Base-by-base conservation (phyloP, 371 early-diverging fungal species). In the Lichtheimia ornata region DNA sequence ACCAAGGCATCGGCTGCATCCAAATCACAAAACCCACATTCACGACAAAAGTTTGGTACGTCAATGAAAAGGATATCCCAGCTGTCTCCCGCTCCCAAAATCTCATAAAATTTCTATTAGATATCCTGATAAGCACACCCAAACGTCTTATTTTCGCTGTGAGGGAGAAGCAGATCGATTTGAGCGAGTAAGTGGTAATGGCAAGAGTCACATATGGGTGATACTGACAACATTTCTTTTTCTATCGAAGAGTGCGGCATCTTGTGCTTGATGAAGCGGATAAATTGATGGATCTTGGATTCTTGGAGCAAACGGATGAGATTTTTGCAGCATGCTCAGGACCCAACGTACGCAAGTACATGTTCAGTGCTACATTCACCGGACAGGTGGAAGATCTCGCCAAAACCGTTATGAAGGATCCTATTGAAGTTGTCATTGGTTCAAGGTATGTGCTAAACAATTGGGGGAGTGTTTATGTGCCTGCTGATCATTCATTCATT, bases 301-400 rank as follows among this genome's bases (percentile, higher is more conserved):
- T 96, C 73, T 67, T 95, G 71, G 92, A 92, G 44, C 95, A 95
- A 67, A 88, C 91, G 3, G 95, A 95, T 63, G 92, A 92, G 67
- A 93, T 95, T 51, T 78, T 95, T 54, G 91, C 94, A 0, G 92
- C 94, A 1, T 97, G 96, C 77, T 85, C 93, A 5, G 79, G 82
- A 20, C 58, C 82, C 2, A 74, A 71, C 7, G 80, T 95, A 24
- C 92, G 92, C 67, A 97, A 89, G 58, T 84, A 91, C 0, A 71
- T 99, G 42, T 99, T 96, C 83, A 94, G 94, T 77, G 98, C 98
- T 4, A 98, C 97, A 0, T 86, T 98, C 51, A 91, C 96, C 4
- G 87, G 91, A 1, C 89, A 91, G 42, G 92, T 98, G n/a, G 97
- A 96, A 74, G 71, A 86, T 14, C 82, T 99, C 53, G 97, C 96